Evolutionary conservation across 805 yeast genomes (phyloP).

Genomic region (Tetrapisispora nanseiensis): DNA sequence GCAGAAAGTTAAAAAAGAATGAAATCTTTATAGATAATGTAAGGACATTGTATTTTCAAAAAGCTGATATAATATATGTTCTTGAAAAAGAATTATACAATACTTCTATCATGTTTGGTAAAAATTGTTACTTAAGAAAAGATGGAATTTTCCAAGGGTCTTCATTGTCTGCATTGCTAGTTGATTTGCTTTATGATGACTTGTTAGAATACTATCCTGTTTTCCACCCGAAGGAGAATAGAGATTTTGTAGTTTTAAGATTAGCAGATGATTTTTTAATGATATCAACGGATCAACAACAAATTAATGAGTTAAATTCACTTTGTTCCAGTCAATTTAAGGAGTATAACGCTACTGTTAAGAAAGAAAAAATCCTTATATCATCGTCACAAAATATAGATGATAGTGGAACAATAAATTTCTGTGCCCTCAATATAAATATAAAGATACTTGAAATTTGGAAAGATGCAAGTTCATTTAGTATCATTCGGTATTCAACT

Average conservation of each 20-base stretch:
- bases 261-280: conserved; percentile 80
- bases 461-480: conserved; percentile 25
- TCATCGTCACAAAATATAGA: conserved; percentile 12
- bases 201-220: conserved; percentile 34
- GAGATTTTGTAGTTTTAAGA: conserved; percentile 40
- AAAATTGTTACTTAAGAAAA: conserved; percentile 37
- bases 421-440: conserved; percentile 36
- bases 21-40: conserved; percentile 27
- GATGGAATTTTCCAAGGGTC: conserved; percentile 82
- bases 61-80: conserved; percentile 36
- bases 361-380: conserved; percentile 31
- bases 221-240: conserved; percentile 20
- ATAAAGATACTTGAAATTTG: conserved; percentile 28
- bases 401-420: conserved; percentile 19
- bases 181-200: conserved; percentile 62
- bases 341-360: conserved; percentile 35
- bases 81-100: conserved; percentile 45
- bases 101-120: conserved; percentile 37
- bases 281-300: conserved; percentile 37
- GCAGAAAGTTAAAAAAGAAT: conserved; percentile 4
- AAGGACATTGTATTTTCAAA: conserved; percentile 31
- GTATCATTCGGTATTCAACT: conserved; percentile 8
- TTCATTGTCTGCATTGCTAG: conserved; percentile 61
- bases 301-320: conserved; percentile 26
- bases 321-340: conserved; percentile 31